These are phyloP conservation scores for Metschnikowia noctiluminum DNA, from an alignment of 805 yeast genomes.

Conservation along the genomic window DNA sequence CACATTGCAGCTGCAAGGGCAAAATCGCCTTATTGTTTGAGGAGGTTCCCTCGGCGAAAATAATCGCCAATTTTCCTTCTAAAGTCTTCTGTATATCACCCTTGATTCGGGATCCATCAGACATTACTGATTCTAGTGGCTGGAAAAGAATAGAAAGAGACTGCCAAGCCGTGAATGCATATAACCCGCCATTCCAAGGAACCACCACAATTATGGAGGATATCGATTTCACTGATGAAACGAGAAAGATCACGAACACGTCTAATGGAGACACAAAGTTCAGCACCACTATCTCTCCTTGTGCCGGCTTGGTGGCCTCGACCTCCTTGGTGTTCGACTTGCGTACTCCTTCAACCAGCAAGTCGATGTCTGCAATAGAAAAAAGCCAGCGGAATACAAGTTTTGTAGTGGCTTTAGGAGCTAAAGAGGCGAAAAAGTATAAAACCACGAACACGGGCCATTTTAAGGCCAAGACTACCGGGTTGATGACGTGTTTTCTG, in stretches of 20 bases:
- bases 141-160: slow-evolving; percentile 22
- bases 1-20: slow-evolving; percentile 41
- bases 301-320: slow-evolving; percentile 30
- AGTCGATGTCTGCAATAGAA: slow-evolving; percentile 36
- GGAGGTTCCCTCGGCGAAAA: slow-evolving; percentile 80
- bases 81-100: slow-evolving; percentile 21
- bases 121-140: slow-evolving; percentile 15
- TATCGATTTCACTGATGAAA: slow-evolving; percentile 24
- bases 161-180: slow-evolving; percentile 23
- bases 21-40: slow-evolving; percentile 78
- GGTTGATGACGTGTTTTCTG: slow-evolving; percentile 11
- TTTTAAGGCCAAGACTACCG: slow-evolving; percentile 22
- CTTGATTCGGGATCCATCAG: slow-evolving; percentile 13
- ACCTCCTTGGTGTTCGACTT: slow-evolving; percentile 36
- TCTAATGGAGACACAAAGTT: slow-evolving; percentile 63
- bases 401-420: slow-evolving; percentile 17
- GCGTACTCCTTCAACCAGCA: slow-evolving; percentile 49
- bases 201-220: slow-evolving; percentile 30
- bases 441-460: slow-evolving; percentile 26
- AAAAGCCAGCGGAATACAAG: slow-evolving; percentile 25
- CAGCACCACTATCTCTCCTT: slow-evolving; percentile 50
- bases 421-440: slow-evolving; percentile 18
- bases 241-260: slow-evolving; percentile 34
- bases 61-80: slow-evolving; percentile 45
- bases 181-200: slow-evolving; percentile 38